Evolutionary conservation across 129 eudicot genomes (phyloP), one percentile per base, ranked within the genome.

Genomic region (Arctium lappa): DNA sequence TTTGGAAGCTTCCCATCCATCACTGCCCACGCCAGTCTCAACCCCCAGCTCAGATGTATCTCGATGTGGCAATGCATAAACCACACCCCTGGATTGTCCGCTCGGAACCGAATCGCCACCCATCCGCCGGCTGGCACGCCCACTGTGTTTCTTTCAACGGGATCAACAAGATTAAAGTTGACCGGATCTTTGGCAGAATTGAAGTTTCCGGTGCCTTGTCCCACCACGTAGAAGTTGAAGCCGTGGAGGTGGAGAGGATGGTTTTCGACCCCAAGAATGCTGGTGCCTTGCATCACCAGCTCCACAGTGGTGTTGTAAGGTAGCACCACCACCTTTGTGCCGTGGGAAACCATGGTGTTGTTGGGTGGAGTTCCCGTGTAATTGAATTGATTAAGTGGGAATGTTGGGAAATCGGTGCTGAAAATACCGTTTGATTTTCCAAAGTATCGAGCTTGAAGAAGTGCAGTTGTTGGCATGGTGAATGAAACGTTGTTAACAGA

Each of bases 91-190:
- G 91, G 91, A 76, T 88, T 88, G 75, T 88, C 88, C 16, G 91
- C 88, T 13, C 79, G 30, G 74, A 88, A 85, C 0, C 91, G 85
- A 71, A 85, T 11, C 82, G 91, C 89, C 11, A 33, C 94, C 94
- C 94, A 90, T 22, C 94, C 94, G 27, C 90, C 94, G 0, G 91
- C 56, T 1, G 94, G 83, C 93, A 90, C 93, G 94, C 91, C 94
- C n/a, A 90, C 84, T 0, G 94, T 90, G 82, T 90, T 90, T 72
- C 91, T 87, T 73, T 90, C 93, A 48, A 90, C 88, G 0, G 91
- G 93, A 33, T 90, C 93, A 22, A 87, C 88, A 66, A 90, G 94
- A 69, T 90, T 90, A 82, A 75, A 90, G 10, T 79, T 88, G 53
- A 86, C 86, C 1, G 91, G 91, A 72, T 90, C 94, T 0, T 75